Conservation (phyloP, 1,139 yeast species). For the Magnusiomyces sp. region DNA sequence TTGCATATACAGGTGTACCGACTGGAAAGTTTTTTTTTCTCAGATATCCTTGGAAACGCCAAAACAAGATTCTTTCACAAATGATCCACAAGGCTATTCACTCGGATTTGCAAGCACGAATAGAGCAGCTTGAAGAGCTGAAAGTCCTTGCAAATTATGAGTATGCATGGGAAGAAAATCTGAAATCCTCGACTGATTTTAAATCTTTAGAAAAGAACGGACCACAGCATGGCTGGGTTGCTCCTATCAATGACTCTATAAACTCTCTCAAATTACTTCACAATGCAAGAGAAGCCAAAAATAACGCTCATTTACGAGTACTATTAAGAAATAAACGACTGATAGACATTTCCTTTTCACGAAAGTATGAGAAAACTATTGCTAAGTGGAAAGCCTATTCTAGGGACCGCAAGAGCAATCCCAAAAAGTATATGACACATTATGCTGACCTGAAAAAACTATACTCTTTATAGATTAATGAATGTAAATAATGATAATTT, state of each 20-base stretch:
- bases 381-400: no score
- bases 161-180: constrained; percentile 9
- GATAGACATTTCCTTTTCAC: constrained; percentile 3
- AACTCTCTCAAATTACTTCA: not conserved
- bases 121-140: constrained; percentile 5
- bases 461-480: no score
- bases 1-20: constrained; percentile 11
- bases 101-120: constrained; percentile 1
- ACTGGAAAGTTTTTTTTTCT: constrained; percentile 11
- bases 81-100: constrained; percentile 8
- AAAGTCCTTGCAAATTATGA: constrained; percentile 7
- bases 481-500: not conserved
- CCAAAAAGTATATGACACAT: constrained; percentile 1
- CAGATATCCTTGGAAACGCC: constrained; percentile 4
- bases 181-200: not conserved
- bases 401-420: no score
- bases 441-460: constrained; percentile 1
- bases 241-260: constrained; percentile 3
- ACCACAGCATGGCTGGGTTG: constrained; percentile 4
- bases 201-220: no score
- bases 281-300: constrained; percentile 1
- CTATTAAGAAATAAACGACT: constrained; percentile 6
- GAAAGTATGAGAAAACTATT: not conserved
- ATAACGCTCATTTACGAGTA: constrained; percentile 1
- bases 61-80: constrained; percentile 1